Percentiles rank a stretch among this genome's conserved stretches.
Evolutionary conservation across 257 asterid species (phyloP).

Genomic region (Solanum bulbocastanum): DNA sequence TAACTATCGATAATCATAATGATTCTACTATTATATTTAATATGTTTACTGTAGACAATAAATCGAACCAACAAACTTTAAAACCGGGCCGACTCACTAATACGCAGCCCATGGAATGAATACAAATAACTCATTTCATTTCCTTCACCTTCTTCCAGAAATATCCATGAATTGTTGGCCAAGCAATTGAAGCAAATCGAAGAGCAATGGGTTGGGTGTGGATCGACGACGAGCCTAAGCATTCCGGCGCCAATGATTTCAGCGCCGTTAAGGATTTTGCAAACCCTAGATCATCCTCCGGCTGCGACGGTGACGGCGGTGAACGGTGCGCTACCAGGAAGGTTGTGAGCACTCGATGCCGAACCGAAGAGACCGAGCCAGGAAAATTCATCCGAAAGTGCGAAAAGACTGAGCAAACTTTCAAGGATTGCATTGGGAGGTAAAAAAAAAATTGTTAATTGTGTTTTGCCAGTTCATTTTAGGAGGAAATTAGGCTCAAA

Average conservation of each 20-base stretch:
- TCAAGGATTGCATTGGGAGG: constrained; percentile 78
- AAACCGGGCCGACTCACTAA: background rate
- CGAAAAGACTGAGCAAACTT: constrained; percentile 59
- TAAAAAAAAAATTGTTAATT: constrained; percentile 1
- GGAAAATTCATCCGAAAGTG: constrained; percentile 81
- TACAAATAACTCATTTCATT: background rate
- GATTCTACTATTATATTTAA: background rate
- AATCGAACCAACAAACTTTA: background rate
- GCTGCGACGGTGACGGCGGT: background rate
- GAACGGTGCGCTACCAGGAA: constrained; percentile 45
- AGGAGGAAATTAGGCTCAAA: background rate
- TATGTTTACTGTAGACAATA: background rate
- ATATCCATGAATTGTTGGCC: background rate
- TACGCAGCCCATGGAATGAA: background rate
- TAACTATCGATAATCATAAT: too few relatives aligned
- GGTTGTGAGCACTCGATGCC: constrained; percentile 61
- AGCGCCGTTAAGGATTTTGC: background rate
- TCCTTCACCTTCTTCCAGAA: background rate
- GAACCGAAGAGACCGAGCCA: constrained; percentile 70
- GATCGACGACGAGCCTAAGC: constrained; percentile 23
- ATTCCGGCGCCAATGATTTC: background rate
- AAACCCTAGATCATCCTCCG: background rate
- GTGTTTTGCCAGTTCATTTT: background rate
- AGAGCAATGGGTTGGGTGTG: constrained; percentile 60
- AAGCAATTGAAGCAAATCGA: background rate